Evolutionary conservation across 2,329 filamentous ascomycete genomes (phyloP).

Genomic region (Botrytis paeoniae): DNA sequence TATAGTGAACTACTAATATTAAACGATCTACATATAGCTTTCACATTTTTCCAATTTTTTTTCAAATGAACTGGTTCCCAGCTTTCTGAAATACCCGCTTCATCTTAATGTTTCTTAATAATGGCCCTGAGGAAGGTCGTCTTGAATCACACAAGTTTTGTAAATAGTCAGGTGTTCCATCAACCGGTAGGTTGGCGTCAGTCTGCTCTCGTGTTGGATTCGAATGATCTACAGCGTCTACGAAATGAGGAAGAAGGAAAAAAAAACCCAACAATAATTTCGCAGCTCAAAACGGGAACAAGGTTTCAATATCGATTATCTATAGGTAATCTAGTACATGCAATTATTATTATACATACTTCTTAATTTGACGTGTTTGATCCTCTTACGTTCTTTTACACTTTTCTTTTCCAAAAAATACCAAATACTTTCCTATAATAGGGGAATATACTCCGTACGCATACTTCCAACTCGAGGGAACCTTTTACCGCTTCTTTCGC

Average conservation of each 20-base stretch:
- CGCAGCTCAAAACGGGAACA: neutral
- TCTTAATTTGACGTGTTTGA: neutral
- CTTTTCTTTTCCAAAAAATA: conserved; percentile 1
- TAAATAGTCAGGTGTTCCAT: conserved; percentile 3
- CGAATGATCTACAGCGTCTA: conserved; percentile 15
- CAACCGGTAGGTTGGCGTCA: conserved; percentile 6
- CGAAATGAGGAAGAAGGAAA: neutral
- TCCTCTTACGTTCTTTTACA: neutral
- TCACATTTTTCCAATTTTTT: neutral
- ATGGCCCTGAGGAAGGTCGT: neutral
- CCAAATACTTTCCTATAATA: conserved; percentile 3
- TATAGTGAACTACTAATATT: conserved; percentile 2
- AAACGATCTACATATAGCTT: conserved; percentile 13
- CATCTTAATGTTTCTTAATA: neutral
- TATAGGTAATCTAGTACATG: conserved; percentile 2
- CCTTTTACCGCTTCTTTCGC: conserved; percentile 21
- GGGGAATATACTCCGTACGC: conserved; percentile 7
- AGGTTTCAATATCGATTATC: conserved; percentile 1
- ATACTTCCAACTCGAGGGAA: neutral
- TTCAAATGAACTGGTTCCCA: conserved; percentile 3
- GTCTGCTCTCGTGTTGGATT: conserved; percentile 10
- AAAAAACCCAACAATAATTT: neutral
- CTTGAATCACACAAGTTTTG: neutral
- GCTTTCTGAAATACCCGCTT: conserved; percentile 4
- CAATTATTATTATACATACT: conserved; percentile 12